These are phyloP conservation scores for Penicillium decumbens DNA, from an alignment of 2,329 filamentous ascomycete species.

Conservation along the genomic window DNA sequence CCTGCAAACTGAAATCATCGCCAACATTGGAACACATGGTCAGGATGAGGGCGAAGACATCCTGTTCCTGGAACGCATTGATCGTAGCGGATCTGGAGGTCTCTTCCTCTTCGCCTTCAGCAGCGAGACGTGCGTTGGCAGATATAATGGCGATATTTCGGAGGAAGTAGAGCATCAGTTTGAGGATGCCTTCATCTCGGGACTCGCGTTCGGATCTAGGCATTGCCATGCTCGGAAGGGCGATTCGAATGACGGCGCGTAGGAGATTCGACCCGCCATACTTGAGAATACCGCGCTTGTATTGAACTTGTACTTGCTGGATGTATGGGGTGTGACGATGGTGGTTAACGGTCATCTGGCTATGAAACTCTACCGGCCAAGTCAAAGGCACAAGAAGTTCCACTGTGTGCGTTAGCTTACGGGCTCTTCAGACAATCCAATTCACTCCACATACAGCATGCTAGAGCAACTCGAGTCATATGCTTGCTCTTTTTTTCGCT, in stretches of 20 bases:
- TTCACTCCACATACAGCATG: conserved; percentile 55
- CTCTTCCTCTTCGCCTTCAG: conserved; percentile 83
- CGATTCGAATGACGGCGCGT: conserved; percentile 73
- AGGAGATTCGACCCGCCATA: conserved; percentile 73
- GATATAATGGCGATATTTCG: conserved; percentile 84
- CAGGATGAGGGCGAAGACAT: conserved; percentile 78
- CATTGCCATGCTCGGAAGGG: conserved; percentile 78
- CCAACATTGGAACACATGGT: conserved; percentile 89
- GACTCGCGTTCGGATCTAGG: conserved; percentile 68
- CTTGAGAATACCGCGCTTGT: conserved; percentile 84
- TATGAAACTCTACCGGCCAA: conserved; percentile 81
- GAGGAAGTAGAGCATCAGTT: conserved; percentile 80
- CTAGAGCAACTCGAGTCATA: conserved; percentile 73
- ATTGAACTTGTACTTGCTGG: conserved; percentile 78
- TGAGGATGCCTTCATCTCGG: conserved; percentile 88
- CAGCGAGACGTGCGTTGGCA: conserved; percentile 65
- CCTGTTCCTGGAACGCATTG: conserved; percentile 83
- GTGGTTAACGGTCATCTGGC: conserved; percentile 86
- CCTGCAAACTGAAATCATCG: conserved; percentile 85
- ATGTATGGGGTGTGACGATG: conserved; percentile 87
- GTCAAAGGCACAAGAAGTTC: conserved; percentile 89
- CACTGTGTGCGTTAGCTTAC: conserved; percentile 43
- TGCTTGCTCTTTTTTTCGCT: conserved; percentile 67
- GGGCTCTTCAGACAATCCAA: conserved; percentile 31
- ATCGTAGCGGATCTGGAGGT: conserved; percentile 83